Evolutionary conservation across 2,329 filamentous ascomycete genomes (phyloP).

Genomic region (Alternaria gansuensis): DNA sequence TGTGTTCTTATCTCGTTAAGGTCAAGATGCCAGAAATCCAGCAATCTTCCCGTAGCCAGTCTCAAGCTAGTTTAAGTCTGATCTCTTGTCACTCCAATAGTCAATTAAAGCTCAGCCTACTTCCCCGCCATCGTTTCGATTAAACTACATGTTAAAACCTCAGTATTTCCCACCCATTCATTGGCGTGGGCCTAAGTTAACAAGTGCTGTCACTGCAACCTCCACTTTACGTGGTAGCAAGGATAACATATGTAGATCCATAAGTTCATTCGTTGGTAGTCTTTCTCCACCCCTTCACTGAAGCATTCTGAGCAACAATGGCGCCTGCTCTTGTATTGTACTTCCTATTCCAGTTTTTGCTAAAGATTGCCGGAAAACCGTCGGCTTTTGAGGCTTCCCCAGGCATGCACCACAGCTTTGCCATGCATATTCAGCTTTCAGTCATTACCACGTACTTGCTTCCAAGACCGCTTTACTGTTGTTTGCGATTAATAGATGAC

Average conservation of each 20-base stretch:
- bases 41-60: not conserved
- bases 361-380: constrained; percentile 9
- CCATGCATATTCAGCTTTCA: constrained; percentile 13
- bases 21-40: not conserved
- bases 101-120: not conserved
- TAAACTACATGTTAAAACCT: not conserved
- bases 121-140: not conserved
- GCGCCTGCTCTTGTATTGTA: constrained; percentile 29
- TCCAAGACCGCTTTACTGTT: constrained; percentile 12
- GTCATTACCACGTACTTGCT: constrained; percentile 7
- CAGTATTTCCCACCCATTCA: constrained; percentile 13
- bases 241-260: constrained; percentile 1
- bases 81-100: not conserved
- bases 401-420: constrained; percentile 18
- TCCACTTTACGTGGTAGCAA: not conserved
- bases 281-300: constrained; percentile 25
- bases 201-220: not conserved
- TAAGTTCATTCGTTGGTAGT: constrained; percentile 38
- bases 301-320: constrained; percentile 29
- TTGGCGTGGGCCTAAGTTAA: not conserved
- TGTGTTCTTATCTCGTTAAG: not conserved
- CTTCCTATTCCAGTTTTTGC: constrained; percentile 13
- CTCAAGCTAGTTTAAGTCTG: not conserved
- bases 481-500: no score
- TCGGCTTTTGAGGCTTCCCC: constrained; percentile 13